A percentile compares a stretch with the other conserved stretches of the same genome.
Conservation (phyloP, 225 moss, liverwort and hornwort genomes). For the Asterella californica region DNA sequence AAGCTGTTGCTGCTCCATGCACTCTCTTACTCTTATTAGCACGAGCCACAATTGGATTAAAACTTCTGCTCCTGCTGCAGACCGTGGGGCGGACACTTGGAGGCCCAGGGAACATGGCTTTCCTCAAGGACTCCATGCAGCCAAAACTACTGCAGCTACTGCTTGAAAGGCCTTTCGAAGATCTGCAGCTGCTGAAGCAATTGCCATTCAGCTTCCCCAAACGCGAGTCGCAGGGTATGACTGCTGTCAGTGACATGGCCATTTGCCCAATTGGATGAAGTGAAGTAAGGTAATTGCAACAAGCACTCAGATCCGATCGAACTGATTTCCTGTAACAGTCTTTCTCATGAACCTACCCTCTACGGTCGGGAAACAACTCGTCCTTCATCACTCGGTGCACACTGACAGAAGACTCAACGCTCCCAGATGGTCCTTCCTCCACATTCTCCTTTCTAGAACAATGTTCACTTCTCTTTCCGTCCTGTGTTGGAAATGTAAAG, state of each 20-base stretch:
- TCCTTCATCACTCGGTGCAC: too few species aligned
- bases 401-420: too few species aligned
- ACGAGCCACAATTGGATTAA: neutral
- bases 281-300: too few species aligned
- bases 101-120: neutral
- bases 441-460: too few species aligned
- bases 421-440: too few species aligned
- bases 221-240: neutral
- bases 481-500: neutral
- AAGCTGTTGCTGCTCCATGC: neutral
- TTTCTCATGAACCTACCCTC: too few species aligned
- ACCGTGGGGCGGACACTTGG: neutral
- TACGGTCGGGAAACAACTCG: too few species aligned
- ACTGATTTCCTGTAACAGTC: too few species aligned
- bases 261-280: too few species aligned
- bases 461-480: neutral
- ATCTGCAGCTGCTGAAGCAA: neutral
- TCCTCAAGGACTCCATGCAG: neutral
- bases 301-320: too few species aligned
- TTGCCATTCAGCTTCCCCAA: neutral
- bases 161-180: neutral
- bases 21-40: neutral
- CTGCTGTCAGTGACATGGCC: neutral
- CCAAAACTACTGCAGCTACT: neutral
- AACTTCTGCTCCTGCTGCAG: too few species aligned